Percentiles rank a stretch among this genome's conserved stretches.
Evolutionary conservation across 257 asterid species (phyloP).

Genomic region (Anisodus acutangulus): DNA sequence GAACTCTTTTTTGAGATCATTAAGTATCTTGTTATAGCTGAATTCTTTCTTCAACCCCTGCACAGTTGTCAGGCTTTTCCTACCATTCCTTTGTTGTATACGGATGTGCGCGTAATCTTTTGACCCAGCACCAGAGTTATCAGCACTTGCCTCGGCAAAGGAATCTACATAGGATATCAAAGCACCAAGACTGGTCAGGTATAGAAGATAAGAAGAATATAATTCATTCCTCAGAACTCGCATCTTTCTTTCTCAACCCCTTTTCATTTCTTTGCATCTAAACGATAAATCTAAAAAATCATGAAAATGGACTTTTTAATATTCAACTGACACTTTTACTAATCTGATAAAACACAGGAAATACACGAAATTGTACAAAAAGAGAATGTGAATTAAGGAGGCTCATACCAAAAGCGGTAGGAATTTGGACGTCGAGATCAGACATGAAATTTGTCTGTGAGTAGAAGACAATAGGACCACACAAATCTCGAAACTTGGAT

Average conservation of each 20-base stretch:
- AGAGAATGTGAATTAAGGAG: background rate
- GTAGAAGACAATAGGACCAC: conserved; percentile 16
- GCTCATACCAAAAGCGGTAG: conserved; percentile 57
- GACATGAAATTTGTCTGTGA: conserved; percentile 57
- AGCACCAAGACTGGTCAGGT: background rate
- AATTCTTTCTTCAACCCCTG: conserved; percentile 71
- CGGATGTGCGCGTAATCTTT: conserved; percentile 71
- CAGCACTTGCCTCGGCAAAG: conserved; percentile 83
- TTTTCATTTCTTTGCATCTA: background rate
- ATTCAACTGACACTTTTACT: background rate
- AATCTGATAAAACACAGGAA: background rate
- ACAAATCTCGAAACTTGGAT: conserved; percentile 5
- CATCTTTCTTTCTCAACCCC: background rate
- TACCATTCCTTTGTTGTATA: conserved; percentile 72
- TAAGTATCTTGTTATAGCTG: conserved; percentile 68
- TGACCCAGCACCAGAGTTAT: conserved; percentile 69
- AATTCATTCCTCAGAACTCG: background rate
- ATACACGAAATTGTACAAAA: background rate
- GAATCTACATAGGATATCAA: conserved; percentile 45
- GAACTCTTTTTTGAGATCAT: conserved; percentile 86
- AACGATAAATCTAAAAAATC: too few relatives aligned
- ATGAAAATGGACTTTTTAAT: background rate
- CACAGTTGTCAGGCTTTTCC: conserved; percentile 76
- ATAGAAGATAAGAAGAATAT: background rate
- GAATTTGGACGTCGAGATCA: conserved; percentile 61